Evolutionary conservation across 2,329 filamentous ascomycete genomes (phyloP), one percentile per base, ranked within the genome.

Genomic region (Mollisiaceae sp.): DNA sequence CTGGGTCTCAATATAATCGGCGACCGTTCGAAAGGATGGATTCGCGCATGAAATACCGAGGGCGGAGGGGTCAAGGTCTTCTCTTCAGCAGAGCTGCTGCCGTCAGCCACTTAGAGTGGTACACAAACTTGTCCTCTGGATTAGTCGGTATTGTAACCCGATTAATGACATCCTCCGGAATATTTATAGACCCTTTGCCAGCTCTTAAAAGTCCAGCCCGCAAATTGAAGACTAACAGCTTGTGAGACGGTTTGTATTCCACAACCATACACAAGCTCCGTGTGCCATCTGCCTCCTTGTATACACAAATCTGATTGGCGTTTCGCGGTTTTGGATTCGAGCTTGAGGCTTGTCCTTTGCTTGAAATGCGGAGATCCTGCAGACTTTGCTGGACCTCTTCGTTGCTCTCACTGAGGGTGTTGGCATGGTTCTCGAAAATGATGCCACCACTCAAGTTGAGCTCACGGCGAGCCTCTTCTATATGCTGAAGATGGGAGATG

Each of bases 211-310:
- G 64, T 38, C 81, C 78, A 24, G 75, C 63, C 39, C 78, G 77
- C 59, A 85, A 79, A 67, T 82, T 77, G 18, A 68, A 69, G 43
- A 77, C 71, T 8, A 79, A 79, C 1, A 85, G 70, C 68, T 84
- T 83, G 69, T 83, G 77, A 0, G 80, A 82, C 18, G 79, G 69
- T 73, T 83, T 85, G 67, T 83, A 82, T 72, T 85, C 78, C 35
- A 75, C 73, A 52, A 81, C 65, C 60, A 71, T 66, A 60, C 60
- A 67, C 39, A 67, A 32, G 54, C 63, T 67, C 50, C 60, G 66
- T 62, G 61, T 67, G 35, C 62, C 66, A 66, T 72, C 64, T 66
- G 63, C 58, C 35, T 67, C 59, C 64, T 66, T 70, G 45, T 69
- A 70, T 63, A 70, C 68, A 62, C 64, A 72, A 67, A 71, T 72